These are phyloP conservation scores for Angophora floribunda DNA, from an alignment of 345 rosid genomes.

Conservation along the genomic window DNA sequence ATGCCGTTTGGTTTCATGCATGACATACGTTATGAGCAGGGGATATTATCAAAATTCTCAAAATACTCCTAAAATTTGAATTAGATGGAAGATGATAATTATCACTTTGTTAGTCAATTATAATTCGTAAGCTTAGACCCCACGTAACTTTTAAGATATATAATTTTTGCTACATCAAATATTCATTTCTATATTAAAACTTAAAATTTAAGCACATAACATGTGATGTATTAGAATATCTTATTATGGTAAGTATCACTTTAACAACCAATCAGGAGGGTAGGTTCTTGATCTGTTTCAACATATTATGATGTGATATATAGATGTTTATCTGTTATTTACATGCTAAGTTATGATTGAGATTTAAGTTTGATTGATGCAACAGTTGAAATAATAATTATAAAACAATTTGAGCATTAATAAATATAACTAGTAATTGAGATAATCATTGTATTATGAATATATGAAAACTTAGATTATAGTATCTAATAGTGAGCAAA, in stretches of 20 bases:
- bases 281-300: too few relatives aligned
- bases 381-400: too few relatives aligned
- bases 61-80: neutral
- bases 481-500: neutral
- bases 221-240: neutral
- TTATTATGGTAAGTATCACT: neutral
- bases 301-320: too few relatives aligned
- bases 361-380: neutral
- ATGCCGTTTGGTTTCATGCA: neutral
- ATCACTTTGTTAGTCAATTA: neutral
- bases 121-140: neutral
- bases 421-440: neutral
- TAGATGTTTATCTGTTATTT: neutral
- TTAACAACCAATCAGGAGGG: neutral
- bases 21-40: neutral
- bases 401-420: too few relatives aligned
- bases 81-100: neutral
- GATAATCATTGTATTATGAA: neutral
- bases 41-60: neutral
- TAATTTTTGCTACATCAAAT: neutral
- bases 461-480: too few relatives aligned
- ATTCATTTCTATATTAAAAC: too few relatives aligned
- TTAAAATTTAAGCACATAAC: neutral
- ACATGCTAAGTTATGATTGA: too few relatives aligned
- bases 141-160: neutral